Percentiles rank a stretch among this genome's conserved stretches.
phyloP scores from a whole-genome alignment of 2,329 filamentous ascomycete genomes.

The Alternaria conjuncta region DNA sequence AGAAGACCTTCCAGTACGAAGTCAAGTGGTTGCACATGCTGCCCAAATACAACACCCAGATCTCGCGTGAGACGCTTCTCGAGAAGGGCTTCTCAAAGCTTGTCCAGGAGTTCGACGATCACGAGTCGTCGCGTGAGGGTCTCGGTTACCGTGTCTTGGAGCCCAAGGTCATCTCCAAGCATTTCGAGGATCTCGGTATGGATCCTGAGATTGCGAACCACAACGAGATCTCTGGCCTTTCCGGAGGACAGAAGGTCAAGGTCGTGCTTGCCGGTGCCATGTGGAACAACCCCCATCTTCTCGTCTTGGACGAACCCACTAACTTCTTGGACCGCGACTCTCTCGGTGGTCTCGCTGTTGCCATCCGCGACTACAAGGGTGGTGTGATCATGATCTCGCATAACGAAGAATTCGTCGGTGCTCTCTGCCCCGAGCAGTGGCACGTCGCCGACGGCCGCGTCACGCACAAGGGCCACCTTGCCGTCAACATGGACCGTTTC shows the following conservation, averaged over 20 bases:
- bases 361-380: conserved; percentile 97
- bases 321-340: conserved; percentile 99
- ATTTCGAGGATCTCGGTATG: conserved; percentile 95
- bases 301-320: conserved; percentile 97
- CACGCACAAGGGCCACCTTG: conserved; percentile 78
- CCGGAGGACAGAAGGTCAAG: conserved; percentile 98
- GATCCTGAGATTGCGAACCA: conserved; percentile 99
- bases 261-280: conserved; percentile 94
- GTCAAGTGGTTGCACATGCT: conserved; percentile 90
- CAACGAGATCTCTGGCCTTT: conserved; percentile 95
- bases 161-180: conserved; percentile 92
- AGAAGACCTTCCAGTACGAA: conserved; percentile 99
- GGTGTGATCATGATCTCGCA: conserved; percentile 99
- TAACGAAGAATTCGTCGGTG: conserved; percentile 98
- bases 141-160: conserved; percentile 93
- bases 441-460: conserved; percentile 88
- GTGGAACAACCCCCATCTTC: conserved; percentile 98
- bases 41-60: conserved; percentile 90
- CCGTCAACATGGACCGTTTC: conserved; percentile 80
- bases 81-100: conserved; percentile 90
- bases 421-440: conserved; percentile 95
- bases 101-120: conserved; percentile 97
- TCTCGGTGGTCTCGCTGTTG: conserved; percentile 93
- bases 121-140: conserved; percentile 98
- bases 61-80: conserved; percentile 88